These are phyloP conservation scores for Cyclocybe aegerita DNA, from an alignment of 768 basidiomycete genomes.

Conservation along the genomic window DNA sequence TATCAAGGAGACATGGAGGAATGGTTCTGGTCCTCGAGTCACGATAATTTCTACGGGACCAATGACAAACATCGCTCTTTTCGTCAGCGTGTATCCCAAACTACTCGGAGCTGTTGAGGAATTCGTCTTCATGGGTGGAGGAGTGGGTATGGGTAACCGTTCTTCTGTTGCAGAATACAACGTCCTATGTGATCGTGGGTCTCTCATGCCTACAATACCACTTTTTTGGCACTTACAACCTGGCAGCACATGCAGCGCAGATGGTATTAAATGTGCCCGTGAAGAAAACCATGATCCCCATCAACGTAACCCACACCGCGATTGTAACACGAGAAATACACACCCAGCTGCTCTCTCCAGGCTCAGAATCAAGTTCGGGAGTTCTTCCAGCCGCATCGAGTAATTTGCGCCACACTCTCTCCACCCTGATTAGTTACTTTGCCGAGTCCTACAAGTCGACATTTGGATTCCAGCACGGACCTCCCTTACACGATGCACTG, in stretches of 20 bases:
- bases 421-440: conserved; percentile 75
- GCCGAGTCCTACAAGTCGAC: conserved; percentile 68
- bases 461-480: conserved; percentile 83
- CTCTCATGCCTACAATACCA: background rate
- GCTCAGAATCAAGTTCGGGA: conserved; percentile 3
- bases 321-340: conserved; percentile 65
- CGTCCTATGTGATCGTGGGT: conserved; percentile 78
- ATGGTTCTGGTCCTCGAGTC: conserved; percentile 58
- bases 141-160: conserved; percentile 79
- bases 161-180: conserved; percentile 84
- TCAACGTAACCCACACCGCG: conserved; percentile 87
- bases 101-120: conserved; percentile 59
- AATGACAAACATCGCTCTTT: conserved; percentile 80
- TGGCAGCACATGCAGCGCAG: conserved; percentile 74
- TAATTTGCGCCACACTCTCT: conserved; percentile 69
- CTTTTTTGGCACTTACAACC: background rate
- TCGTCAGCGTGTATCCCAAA: conserved; percentile 55
- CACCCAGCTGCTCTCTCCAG: conserved; percentile 45
- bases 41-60: conserved; percentile 78
- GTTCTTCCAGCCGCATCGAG: conserved; percentile 33
- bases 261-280: conserved; percentile 76
- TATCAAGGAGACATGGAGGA: conserved; percentile 55
- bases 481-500: conserved; percentile 85
- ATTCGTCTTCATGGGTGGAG: conserved; percentile 92
- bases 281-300: conserved; percentile 73